These are phyloP conservation scores for Trichothecium sympodiale DNA, from an alignment of 2,329 filamentous ascomycete genomes.

Conservation along the genomic window DNA sequence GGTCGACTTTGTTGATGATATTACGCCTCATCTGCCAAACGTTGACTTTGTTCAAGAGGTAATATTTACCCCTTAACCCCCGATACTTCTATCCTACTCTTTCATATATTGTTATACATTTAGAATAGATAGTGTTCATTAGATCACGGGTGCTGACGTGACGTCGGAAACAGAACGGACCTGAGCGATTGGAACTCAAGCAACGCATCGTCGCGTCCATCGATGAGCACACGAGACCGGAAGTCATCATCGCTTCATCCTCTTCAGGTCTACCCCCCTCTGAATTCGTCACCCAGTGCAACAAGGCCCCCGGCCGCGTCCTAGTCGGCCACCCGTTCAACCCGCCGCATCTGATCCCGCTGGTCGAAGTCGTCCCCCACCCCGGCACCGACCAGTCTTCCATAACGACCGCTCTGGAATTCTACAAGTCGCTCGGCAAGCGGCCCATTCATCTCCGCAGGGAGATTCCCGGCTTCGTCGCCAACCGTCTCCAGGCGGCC, in stretches of 20 bases:
- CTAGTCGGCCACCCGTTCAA: conserved; percentile 36
- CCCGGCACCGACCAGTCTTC: conserved; percentile 13
- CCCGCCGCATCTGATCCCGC: conserved; percentile 33
- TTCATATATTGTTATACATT: too few relatives aligned
- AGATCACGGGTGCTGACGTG: too few relatives aligned
- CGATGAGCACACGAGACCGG: conserved; percentile 14
- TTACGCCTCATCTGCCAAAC: too few relatives aligned
- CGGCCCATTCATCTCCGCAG: conserved; percentile 26
- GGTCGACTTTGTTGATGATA: too few relatives aligned
- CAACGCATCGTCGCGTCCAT: conserved; percentile 22
- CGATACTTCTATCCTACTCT: too few relatives aligned
- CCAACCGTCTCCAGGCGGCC: conserved; percentile 28
- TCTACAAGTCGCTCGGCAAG: conserved; percentile 28
- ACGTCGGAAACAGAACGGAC: conserved; percentile 21
- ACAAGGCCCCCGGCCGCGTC: conserved; percentile 17
- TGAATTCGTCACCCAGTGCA: conserved; percentile 6
- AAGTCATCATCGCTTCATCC: conserved; percentile 26
- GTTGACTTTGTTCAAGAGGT: too few relatives aligned
- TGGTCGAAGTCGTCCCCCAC: conserved; percentile 33
- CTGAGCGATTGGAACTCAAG: conserved; percentile 27
- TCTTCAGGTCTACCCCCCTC: conserved; percentile 22
- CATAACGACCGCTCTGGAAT: conserved; percentile 18
- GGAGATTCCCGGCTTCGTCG: conserved; percentile 29
- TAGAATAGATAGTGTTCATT: too few relatives aligned
- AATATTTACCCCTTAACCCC: too few relatives aligned